phyloP scores from a whole-genome alignment of 768 basidiomycete genomes.

The Melanogaster broomeanus region DNA sequence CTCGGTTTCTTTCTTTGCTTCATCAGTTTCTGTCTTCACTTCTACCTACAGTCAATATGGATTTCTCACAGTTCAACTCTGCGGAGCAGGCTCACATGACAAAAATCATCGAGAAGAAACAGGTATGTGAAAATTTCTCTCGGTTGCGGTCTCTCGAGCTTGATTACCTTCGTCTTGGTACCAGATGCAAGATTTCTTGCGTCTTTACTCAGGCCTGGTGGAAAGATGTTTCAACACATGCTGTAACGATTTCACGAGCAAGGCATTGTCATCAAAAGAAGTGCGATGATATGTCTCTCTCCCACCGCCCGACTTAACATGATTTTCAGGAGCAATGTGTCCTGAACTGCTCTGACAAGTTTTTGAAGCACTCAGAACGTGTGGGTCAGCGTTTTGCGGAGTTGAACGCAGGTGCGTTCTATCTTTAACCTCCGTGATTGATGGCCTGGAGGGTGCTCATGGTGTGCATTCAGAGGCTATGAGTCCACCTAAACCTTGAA shows the following conservation, averaged over 20 bases:
- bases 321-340: conserved; percentile 80
- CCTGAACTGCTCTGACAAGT: conserved; percentile 95
- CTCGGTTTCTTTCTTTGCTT: conserved; percentile 7
- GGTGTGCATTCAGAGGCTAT: conserved; percentile 31
- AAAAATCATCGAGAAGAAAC: conserved; percentile 93
- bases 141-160: neutral
- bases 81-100: conserved; percentile 97
- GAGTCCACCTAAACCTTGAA: conserved; percentile 31
- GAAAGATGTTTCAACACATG: conserved; percentile 96
- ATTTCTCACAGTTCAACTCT: conserved; percentile 86
- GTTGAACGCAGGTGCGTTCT: conserved; percentile 78
- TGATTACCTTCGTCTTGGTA: conserved; percentile 1
- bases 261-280: conserved; percentile 92
- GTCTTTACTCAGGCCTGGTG: conserved; percentile 90
- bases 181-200: conserved; percentile 98
- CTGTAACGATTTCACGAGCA: conserved; percentile 96
- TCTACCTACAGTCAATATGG: conserved; percentile 52
- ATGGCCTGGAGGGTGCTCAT: neutral
- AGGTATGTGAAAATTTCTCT: conserved; percentile 51
- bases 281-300: conserved; percentile 38
- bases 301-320: conserved; percentile 8
- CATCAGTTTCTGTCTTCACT: neutral
- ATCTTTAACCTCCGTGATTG: neutral
- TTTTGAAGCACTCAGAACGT: conserved; percentile 93
- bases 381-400: conserved; percentile 93